Base-by-base conservation (phyloP, 768 basidiomycete species). In the Trametes punicea region DNA sequence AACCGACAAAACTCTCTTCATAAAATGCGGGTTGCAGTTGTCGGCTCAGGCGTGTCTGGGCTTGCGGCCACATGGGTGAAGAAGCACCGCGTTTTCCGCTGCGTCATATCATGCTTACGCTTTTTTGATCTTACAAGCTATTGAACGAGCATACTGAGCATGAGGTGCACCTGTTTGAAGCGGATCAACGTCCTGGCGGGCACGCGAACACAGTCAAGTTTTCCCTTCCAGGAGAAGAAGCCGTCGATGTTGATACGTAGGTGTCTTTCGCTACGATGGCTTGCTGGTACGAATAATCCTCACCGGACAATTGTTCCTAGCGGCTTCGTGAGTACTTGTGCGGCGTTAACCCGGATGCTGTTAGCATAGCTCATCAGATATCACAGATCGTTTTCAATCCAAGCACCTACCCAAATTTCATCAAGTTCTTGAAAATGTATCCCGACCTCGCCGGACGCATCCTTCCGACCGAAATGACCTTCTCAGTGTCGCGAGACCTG, bases 21-120 rank as follows among this genome's bases (percentile, higher is more conserved):
- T 39, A 27, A 10, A 15, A 69, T 69, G 67, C 67, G 63, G 36
- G 74, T 90, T 41, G 89, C 88, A 2, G 83, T 90, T 26, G 79
- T 91, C 18, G 90, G 88, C 4, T 84, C 86, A 40, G 88, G 88
- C 7, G 82, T 87, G n/a, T 83, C 86, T 30, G 88, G 88, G n/a
- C 77, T 92, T 3, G 84, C 77, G 18, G 85, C 87, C 13, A 83
- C 85, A 9, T 91, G 88, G 87, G 87, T 84, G 52, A 59, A 77
- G 66, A 21, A 15, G 36, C 16, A 18, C 15, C 3, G 2, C 25
- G 23, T 27, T 13, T 23, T 23, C 11, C 11, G 13, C 3, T 44
- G 18, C 26, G 11, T 29, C 0, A 2, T 4, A 34, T 13, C 20
- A 11, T 4, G 13, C 39, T 33, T 2, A 33, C 13, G 15, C 16